These are phyloP conservation scores for Exobasidium cylindrosporum DNA, from an alignment of 1,284 basidiomycete genomes.

Conservation along the genomic window DNA sequence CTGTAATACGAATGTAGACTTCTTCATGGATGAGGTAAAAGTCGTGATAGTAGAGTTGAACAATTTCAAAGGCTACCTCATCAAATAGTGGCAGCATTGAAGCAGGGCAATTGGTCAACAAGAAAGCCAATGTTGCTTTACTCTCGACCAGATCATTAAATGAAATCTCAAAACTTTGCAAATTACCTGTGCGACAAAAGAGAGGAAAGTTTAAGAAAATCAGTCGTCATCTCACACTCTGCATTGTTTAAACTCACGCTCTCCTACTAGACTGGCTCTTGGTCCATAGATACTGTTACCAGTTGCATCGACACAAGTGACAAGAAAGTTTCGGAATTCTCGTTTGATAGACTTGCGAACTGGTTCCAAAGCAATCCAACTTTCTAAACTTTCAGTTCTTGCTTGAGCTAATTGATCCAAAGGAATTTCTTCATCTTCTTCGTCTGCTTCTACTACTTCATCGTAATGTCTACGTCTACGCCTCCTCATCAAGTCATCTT, in stretches of 20 bases:
- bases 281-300: conserved; percentile 91
- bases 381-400: conserved; percentile 91
- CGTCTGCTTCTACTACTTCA: conserved; percentile 56
- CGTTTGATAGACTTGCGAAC: conserved; percentile 84
- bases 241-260: conserved; percentile 82
- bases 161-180: conserved; percentile 86
- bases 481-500: conserved; percentile 50
- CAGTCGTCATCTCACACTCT: too few species aligned
- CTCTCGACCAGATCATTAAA: conserved; percentile 85
- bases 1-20: conserved; percentile 93
- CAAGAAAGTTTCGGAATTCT: conserved; percentile 91
- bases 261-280: conserved; percentile 86
- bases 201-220: not conserved
- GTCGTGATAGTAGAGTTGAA: conserved; percentile 89
- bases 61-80: conserved; percentile 87
- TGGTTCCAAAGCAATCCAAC: conserved; percentile 91
- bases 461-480: conserved; percentile 57
- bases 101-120: conserved; percentile 88
- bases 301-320: conserved; percentile 89
- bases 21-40: conserved; percentile 97
- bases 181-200: conserved; percentile 57
- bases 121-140: conserved; percentile 93
- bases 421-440: conserved; percentile 74
- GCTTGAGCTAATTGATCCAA: conserved; percentile 94
- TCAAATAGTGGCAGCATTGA: conserved; percentile 94